Evolutionary conservation across 495 filamentous ascomycete genomes (phyloP), one percentile per base, ranked within the genome.

Genomic region (Penicillium subrubescens): DNA sequence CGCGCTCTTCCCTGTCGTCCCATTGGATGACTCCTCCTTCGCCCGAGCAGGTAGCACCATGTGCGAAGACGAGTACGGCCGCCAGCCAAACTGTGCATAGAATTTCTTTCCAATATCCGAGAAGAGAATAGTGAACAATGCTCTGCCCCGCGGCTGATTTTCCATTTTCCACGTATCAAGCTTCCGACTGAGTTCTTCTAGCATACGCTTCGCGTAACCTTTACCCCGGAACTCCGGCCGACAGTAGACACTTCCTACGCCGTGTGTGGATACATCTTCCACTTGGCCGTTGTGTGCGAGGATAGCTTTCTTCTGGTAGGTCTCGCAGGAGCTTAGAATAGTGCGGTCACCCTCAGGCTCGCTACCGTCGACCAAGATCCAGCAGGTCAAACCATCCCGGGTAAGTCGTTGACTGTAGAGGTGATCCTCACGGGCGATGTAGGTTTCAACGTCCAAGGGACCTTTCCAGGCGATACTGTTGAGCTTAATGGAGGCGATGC

Each of bases 51-150:
- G 75, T 46, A 96, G 84, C 31, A 83, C 74, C 58, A 94, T 83
- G 64, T 97, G 94, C 17, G 83, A 79, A 33, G 89, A 93, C 10
- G 78, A 76, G 67, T 88, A 94, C 0, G 89, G 83, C 57, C 84
- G 77, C 95, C 95, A 99, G 31, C 93, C 95, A 64, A 86, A 84
- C 56, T 82, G 84, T 8, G 92, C 85, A 75, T 97, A 99, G 75
- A 96, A 97, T n/a, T 76, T 75, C 81, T 96, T 97, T 5, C 95
- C 95, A 69, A 99, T 97, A 75, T 99, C 95, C 11, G 94, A 97
- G 77, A 89, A 99, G 35, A 99, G 76, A 27, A 94, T 86, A 10
- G 89, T 89, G 71, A 91, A 93, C 21, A 87, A 62, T 15, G 76
- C 74, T 25, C 73, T 73, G 57, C 74, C 69, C 19, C 76, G 72